A percentile compares a stretch with the other conserved stretches of the same genome.
These are phyloP conservation scores for Dipodascopsis uninucleata DNA, from an alignment of 805 yeast species.

Conservation along the genomic window DNA sequence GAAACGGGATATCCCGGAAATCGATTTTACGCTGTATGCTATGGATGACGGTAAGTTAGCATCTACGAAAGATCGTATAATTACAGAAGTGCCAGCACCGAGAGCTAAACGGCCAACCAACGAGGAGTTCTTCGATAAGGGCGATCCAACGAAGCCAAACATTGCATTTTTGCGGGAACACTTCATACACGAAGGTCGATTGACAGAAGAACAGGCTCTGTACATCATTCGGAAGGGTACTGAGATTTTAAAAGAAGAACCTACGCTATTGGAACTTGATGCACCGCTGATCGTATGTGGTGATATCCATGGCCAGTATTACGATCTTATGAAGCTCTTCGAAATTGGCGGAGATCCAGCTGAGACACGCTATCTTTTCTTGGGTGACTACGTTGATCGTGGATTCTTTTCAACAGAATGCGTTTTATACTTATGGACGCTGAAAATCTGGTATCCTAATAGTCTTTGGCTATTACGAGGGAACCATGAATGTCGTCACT, in stretches of 20 bases:
- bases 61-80: slow-evolving; percentile 56
- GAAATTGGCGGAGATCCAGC: slow-evolving; percentile 91
- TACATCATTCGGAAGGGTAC: slow-evolving; percentile 66
- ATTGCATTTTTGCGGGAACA: slow-evolving; percentile 67
- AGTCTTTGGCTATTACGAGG: slow-evolving; percentile 84
- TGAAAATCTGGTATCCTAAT: slow-evolving; percentile 71
- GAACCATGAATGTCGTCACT: slow-evolving; percentile 90
- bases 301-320: slow-evolving; percentile 95
- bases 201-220: slow-evolving; percentile 65
- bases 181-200: slow-evolving; percentile 75
- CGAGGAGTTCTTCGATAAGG: slow-evolving; percentile 60
- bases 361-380: slow-evolving; percentile 69
- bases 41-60: slow-evolving; percentile 57
- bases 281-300: slow-evolving; percentile 97
- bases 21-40: slow-evolving; percentile 46
- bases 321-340: slow-evolving; percentile 81
- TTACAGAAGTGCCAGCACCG: slow-evolving; percentile 61
- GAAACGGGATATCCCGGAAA: slow-evolving; percentile 33
- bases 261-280: slow-evolving; percentile 73
- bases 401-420: slow-evolving; percentile 84
- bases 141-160: slow-evolving; percentile 55
- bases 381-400: slow-evolving; percentile 95
- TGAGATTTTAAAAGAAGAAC: slow-evolving; percentile 59
- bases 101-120: slow-evolving; percentile 63
- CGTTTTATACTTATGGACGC: slow-evolving; percentile 63